Base-by-base conservation (phyloP, 2,329 filamentous ascomycete genomes). In the Aspergillus neoniger region DNA sequence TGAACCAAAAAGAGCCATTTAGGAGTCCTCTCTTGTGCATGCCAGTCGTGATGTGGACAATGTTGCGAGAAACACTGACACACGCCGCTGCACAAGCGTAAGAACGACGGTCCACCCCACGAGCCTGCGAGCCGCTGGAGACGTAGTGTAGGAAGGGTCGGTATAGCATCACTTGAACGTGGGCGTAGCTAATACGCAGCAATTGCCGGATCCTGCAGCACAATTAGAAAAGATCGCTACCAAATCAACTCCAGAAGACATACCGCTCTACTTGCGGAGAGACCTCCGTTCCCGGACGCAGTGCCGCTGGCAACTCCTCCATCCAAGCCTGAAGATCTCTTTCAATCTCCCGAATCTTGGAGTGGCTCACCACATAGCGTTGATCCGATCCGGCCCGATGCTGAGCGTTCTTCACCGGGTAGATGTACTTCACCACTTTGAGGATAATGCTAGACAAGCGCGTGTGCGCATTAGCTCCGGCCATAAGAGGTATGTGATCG, bases 281-380 rank as follows among this genome's bases (percentile, higher is more conserved):
- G 0, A 88, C 90, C 54, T 95, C 91, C 0, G 88, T 85, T 63
- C 91, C 92, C 1, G 92, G 92, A 62, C 90, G 88, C 76, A 96
- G 87, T 57, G 87, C 86, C 66, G 87, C 82, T 0, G 93, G 94
- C 25, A 99, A 74, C 60, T 82, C 79, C 56, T 86, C 84, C 76
- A 87, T 83, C 86, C 86, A 89, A 14, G 77, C 74, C 67, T 88
- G 85, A 55, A 89, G 75, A 68, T 88, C 86, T 57, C 82, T 79
- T 71, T 89, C 86, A 57, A 89, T 83, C 65, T 88, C 86, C 21
- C 85, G 80, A 41, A 89, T 88, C 65, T 84, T 84, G 2, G 85
- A 84, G 68, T 88, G 86, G 62, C 85, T 85, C 55, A 89, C 84
- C 52, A 84, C 83, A 69, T 88, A 88, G 8, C 84, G 83, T 61